Evolutionary conservation across 345 rosid genomes (phyloP).

Genomic region (Brassica rapa): DNA sequence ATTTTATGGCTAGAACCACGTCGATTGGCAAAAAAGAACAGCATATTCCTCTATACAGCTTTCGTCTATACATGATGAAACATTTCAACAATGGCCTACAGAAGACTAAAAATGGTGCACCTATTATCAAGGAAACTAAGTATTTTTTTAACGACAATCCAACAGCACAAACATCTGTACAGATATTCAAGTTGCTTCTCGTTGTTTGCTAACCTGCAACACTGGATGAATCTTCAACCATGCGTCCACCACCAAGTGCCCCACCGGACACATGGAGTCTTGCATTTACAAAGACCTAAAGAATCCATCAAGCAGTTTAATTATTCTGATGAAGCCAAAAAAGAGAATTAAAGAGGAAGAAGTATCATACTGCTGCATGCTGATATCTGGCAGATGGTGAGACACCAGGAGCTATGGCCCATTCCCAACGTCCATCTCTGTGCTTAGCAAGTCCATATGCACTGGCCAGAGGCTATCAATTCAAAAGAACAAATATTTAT

Average conservation of each 20-base stretch:
- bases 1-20: neutral
- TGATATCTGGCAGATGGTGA: slow-evolving; percentile 96
- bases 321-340: slow-evolving; percentile 14
- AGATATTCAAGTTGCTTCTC: neutral
- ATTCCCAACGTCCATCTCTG: slow-evolving; percentile 98
- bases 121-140: neutral
- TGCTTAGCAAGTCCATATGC: slow-evolving; percentile 98
- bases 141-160: neutral
- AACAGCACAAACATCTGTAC: slow-evolving; percentile 22
- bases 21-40: neutral
- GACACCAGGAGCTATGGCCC: slow-evolving; percentile 99
- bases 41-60: neutral
- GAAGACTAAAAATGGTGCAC: slow-evolving; percentile 18
- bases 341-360: slow-evolving; percentile 14
- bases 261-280: slow-evolving; percentile 96
- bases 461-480: slow-evolving; percentile 78
- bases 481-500: neutral
- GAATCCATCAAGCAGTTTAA: slow-evolving; percentile 20
- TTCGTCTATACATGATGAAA: neutral
- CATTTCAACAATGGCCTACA: slow-evolving; percentile 25
- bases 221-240: slow-evolving; percentile 96
- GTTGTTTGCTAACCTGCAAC: slow-evolving; percentile 65
- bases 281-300: slow-evolving; percentile 90
- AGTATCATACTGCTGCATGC: slow-evolving; percentile 78
- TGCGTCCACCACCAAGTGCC: slow-evolving; percentile 98